Evolutionary conservation across 2,329 filamentous ascomycete genomes (phyloP), one percentile per base, ranked within the genome.

Genomic region (Alternaria sp.): DNA sequence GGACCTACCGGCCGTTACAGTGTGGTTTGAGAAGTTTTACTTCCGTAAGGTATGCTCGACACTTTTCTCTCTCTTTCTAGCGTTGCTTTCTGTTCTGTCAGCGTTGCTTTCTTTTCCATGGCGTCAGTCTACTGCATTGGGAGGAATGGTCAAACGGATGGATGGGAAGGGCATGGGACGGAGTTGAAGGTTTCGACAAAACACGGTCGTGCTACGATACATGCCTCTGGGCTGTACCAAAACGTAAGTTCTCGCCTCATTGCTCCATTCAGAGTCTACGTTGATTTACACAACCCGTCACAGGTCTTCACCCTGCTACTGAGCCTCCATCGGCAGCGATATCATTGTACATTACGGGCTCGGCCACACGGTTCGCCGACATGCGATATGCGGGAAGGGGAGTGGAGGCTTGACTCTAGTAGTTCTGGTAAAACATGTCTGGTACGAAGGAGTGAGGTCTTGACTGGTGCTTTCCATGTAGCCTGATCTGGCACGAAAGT

Each of bases 1-100:
- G 91, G 91, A 13, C 91, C 93, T 1, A 89, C 89, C 74, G 93
- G 93, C 62, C 88, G 94, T 73, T 99, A 98, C 78, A 96, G 89
- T 49, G 93, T 98, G 10, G 62, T 76, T 17, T 77, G 52, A 71
- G 57, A 17, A 11, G 19, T 26, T 50, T 23, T 1, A 13, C 17
- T 28, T 26, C 8, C 5, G 21, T 57, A 53, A 43, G 30, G 32
- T 47, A n/a, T 17, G 17, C 25, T 43, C 40, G 51, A 25, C n/a
- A n/a, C n/a, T 30, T 8, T 15, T 45, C 30, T 43, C 21, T 25
- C 13, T n/a, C n/a, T n/a, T n/a, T n/a, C n/a, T n/a, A n/a, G n/a
- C n/a, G n/a, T n/a, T n/a, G n/a, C n/a, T n/a, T n/a, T n/a, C n/a
- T n/a, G n/a, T n/a, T n/a, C n/a, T n/a, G n/a, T n/a, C n/a, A n/a